Base-by-base conservation (phyloP, 2,329 filamentous ascomycete species). In the Podosphaera fusca region DNA sequence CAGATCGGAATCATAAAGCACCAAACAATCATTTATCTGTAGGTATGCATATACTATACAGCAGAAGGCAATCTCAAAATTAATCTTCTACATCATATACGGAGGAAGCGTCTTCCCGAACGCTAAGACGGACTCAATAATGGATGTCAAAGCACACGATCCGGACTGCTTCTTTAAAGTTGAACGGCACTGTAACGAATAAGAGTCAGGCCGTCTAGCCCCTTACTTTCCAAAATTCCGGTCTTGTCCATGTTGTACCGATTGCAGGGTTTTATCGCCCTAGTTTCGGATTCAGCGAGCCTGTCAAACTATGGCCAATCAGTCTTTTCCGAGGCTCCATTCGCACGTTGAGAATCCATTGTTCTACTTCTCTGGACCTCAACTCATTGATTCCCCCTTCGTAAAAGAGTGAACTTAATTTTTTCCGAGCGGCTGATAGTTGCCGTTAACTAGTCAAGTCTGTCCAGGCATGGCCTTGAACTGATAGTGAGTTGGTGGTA, bases 331-430 rank as follows among this genome's bases (percentile, higher is more conserved):
- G 45, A 57, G 55, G 52, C 31, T 30, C 45, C 10, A 57, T 60
- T 60, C 14, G 58, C 33, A 34, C 36, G 40, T 29, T 34, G 3
- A 60, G 50, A 58, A 58, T 58, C 55, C 38, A 60, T 21, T 21
- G 21, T 21, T 21, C 21, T 21, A 21, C 21, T 21, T 21, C 21
- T 21, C 21, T 21, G 21, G 54, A 57, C 12, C 53, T 55, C n/a
- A n/a, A 21, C 45, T 47, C 29, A 12, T 42, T 47, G 14, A 21
- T n/a, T 47, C 45, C 29, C 29, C 29, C 10, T 31, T 31, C 1
- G 56, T 12, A 58, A 56, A 58, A 5, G 29, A 8, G 4, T 29
- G 1, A 5, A 58, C 55, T 36, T n/a, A 59, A 14, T 34, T 55
- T 50, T 60, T 60, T 47, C 55, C 36, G 2, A 60, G 42, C 47